Base-by-base conservation (phyloP, 2,329 filamentous ascomycete species). In the Neonectria hederae region DNA sequence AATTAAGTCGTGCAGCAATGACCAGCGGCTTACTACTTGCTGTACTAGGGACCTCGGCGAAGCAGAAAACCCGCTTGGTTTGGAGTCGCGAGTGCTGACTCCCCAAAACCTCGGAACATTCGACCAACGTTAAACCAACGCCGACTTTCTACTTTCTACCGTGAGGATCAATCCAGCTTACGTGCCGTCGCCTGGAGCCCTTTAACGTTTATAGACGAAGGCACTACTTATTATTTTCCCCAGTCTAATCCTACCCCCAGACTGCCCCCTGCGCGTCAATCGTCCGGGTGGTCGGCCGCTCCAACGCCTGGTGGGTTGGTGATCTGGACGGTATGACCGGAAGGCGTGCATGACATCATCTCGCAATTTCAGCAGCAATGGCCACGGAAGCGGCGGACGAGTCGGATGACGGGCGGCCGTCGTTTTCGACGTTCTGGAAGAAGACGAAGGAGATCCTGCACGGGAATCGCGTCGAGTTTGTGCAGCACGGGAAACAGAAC, bases 341-440 rank as follows among this genome's bases (percentile, higher is more conserved):
- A 52, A 30, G 55, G 26, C 55, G 43, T 38, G 46, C 48, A 59
- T 63, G 61, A 59, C 55, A 63, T 59, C 61, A 55, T 54, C 55
- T 10, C 48, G 32, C 35, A 32, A 61, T 55, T 3, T 32, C 45
- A 54, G 21, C 57, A 46, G 45, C 45, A 52, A 68, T 67, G 65
- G 55, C 61, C 54, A 68, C 69, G 61, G 54, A 54, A 40, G 65
- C 65, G 54, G 63, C 62, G 42, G 63, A 70, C 17, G 61, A 69
- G 19, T 49, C 54, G 53, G 71, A 69, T 17, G 35, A 59, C 6
- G 26, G 49, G 13, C 76, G 81, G 63, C 82, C 83, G 2, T 83
- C 83, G n/a, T 85, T 85, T 69, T 75, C 77, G n/a, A 71, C 76
- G 10, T 85, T 82, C 63, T 83, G 83, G 82, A 83, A 80, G 68